Conservation (phyloP, 2,329 filamentous ascomycete genomes). For the Penicillium sumatraense region DNA sequence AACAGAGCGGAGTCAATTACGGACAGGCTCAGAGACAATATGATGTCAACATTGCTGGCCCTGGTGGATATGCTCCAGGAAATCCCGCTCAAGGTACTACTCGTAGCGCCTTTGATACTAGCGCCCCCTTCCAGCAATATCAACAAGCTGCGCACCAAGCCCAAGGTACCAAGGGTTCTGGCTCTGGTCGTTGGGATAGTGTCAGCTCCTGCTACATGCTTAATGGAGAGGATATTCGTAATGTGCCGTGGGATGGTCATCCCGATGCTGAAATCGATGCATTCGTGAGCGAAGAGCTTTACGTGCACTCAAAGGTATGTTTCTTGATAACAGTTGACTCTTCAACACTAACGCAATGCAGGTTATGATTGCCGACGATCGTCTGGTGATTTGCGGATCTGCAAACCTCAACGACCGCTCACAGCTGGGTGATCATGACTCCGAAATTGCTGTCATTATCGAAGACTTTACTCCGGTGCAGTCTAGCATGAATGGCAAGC, state of each 20-base stretch:
- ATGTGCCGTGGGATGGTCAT: constrained; percentile 62
- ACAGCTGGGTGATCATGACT: constrained; percentile 87
- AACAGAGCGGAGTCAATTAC: constrained; percentile 50
- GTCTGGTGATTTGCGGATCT: constrained; percentile 80
- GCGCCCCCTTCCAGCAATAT: constrained; percentile 66
- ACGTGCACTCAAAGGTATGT: constrained; percentile 60
- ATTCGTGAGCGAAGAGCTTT: constrained; percentile 66
- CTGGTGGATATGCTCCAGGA: constrained; percentile 46
- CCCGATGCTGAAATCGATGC: constrained; percentile 63
- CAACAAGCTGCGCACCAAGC: constrained; percentile 68
- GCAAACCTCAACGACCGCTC: constrained; percentile 92
- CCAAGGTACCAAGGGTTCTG: constrained; percentile 49
- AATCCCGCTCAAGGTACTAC: constrained; percentile 17
- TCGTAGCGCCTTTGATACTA: constrained; percentile 44
- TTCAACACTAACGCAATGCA: constrained; percentile 29
- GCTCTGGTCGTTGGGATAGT: constrained; percentile 69
- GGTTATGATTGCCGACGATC: constrained; percentile 82
- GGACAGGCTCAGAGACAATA: constrained; percentile 50
- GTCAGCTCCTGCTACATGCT: constrained; percentile 85
- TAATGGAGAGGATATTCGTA: constrained; percentile 70
- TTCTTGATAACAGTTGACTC: neutral
- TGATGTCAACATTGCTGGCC: constrained; percentile 51
- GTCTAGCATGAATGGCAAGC: constrained; percentile 77
- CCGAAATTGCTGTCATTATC: constrained; percentile 87
- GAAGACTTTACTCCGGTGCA: constrained; percentile 75